phyloP scores from a whole-genome alignment of 148 eudicot genomes.

The Simmondsia chinensis region DNA sequence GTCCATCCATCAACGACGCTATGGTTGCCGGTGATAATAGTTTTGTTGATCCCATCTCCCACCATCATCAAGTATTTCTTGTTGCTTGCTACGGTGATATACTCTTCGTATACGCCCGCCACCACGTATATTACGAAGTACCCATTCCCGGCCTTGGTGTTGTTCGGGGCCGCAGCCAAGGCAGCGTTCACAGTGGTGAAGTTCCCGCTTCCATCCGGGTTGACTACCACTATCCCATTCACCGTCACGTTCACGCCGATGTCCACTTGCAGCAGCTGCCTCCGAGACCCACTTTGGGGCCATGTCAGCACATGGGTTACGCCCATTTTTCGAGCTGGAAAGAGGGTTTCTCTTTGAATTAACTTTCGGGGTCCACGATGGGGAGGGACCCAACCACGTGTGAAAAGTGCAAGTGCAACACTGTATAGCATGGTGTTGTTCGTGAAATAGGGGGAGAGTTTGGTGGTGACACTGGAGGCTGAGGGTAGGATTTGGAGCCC shows the following conservation, averaged over 20 bases:
- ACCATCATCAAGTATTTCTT: constrained; percentile 25
- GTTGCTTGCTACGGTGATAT: constrained; percentile 16
- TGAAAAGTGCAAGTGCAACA: constrained; percentile 15
- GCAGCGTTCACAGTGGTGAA: constrained; percentile 32
- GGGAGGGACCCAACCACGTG: constrained; percentile 19
- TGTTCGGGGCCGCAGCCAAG: constrained; percentile 24
- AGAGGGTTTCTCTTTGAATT: no score
- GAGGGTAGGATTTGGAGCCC: constrained; percentile 12
- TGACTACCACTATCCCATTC: constrained; percentile 25
- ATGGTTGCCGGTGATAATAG: constrained; percentile 33
- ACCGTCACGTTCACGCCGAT: not conserved
- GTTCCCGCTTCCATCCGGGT: constrained; percentile 27
- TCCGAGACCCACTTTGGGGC: constrained; percentile 18
- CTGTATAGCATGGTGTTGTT: constrained; percentile 13
- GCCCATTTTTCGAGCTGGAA: no score
- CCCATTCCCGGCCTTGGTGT: constrained; percentile 14
- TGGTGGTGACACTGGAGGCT: not conserved
- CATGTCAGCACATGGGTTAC: no score
- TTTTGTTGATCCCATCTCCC: constrained; percentile 39
- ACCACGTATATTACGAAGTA: constrained; percentile 27
- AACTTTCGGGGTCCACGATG: no score
- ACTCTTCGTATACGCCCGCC: constrained; percentile 25
- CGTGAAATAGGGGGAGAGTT: constrained; percentile 5
- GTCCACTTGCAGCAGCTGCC: not conserved
- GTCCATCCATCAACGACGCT: constrained; percentile 30